phyloP scores from a whole-genome alignment of 805 yeast species.

The Yarrowia porcina region DNA sequence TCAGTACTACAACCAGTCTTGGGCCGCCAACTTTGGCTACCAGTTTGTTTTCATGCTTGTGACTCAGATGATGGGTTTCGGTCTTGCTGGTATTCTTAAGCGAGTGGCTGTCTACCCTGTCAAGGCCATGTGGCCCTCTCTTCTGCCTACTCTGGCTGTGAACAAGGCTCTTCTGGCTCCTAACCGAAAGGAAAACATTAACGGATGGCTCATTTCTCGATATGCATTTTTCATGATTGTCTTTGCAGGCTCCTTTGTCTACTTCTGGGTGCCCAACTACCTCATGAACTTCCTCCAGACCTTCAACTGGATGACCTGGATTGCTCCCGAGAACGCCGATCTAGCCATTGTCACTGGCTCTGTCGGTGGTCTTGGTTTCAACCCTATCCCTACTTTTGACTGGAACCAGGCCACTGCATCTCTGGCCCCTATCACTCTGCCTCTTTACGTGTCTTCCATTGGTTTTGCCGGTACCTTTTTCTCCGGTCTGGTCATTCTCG shows the following conservation, averaged over 20 bases:
- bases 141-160: constrained; percentile 51
- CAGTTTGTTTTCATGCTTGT: constrained; percentile 53
- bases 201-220: constrained; percentile 60
- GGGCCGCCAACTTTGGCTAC: constrained; percentile 46
- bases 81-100: constrained; percentile 63
- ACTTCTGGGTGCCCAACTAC: constrained; percentile 68
- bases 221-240: constrained; percentile 48
- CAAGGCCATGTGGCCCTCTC: constrained; percentile 54
- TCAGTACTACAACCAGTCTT: constrained; percentile 34
- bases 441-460: constrained; percentile 42
- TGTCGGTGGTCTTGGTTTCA: constrained; percentile 49
- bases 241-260: constrained; percentile 46
- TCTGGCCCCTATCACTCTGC: constrained; percentile 49
- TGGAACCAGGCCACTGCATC: constrained; percentile 57
- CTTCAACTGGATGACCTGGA: constrained; percentile 65
- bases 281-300: constrained; percentile 46
- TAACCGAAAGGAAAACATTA: constrained; percentile 45
- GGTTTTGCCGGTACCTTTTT: constrained; percentile 45
- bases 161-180: constrained; percentile 43
- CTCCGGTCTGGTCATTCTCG: constrained; percentile 47
- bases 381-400: constrained; percentile 54
- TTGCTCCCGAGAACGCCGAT: constrained; percentile 49
- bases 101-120: constrained; percentile 54
- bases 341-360: constrained; percentile 52
- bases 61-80: constrained; percentile 62